Base-by-base conservation (phyloP, 768 basidiomycete species). In the Strobilomyces echinocephalus region DNA sequence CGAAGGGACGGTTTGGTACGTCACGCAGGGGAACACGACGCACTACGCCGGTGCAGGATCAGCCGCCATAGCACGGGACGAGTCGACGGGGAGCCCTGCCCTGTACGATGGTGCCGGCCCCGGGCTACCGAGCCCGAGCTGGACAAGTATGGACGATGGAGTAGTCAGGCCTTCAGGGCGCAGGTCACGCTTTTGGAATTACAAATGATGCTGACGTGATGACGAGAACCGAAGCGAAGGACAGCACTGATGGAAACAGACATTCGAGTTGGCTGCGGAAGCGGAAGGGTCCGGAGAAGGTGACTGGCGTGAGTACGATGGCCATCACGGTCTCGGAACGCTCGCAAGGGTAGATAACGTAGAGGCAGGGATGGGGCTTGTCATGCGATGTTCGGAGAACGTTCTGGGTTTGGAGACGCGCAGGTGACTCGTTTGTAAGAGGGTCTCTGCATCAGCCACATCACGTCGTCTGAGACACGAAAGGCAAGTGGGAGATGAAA, bases 131-230 rank as follows among this genome's bases (percentile, higher is more conserved):
- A 52, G 9, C 10, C 48, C 39, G 45, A 44, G n/a, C 30, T 7
- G 30, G 30, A 30, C 30, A 9, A 30, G 30, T 30, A 30, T 30
- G 30, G 30, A 9, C 4, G 8, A 8, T 28, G 4, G 28, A 28
- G 28, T 4, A 8, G n/a, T n/a, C n/a, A n/a, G n/a, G n/a, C n/a
- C n/a, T n/a, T 9, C 7, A 30, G 30, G 7, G 30, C 30, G 30
- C 30, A 9, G 48, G 47, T 43, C 41, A 45, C 39, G n/a, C 49
- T 48, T 61, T 33, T 21, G 39, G 39, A 31, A 34, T 60, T 42
- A 31, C 52, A 44, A 55, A 57, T 44, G 1, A 30, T 1, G 12
- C 49, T 41, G 33, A 49, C 30, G 49, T 50, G 58, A 39, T 42
- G 6, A 38, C 5, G 20, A 16, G 30, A 21, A 20, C 7, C 4